Conservation (phyloP, 441 rosid genomes). For the Isatis lusitanica region DNA sequence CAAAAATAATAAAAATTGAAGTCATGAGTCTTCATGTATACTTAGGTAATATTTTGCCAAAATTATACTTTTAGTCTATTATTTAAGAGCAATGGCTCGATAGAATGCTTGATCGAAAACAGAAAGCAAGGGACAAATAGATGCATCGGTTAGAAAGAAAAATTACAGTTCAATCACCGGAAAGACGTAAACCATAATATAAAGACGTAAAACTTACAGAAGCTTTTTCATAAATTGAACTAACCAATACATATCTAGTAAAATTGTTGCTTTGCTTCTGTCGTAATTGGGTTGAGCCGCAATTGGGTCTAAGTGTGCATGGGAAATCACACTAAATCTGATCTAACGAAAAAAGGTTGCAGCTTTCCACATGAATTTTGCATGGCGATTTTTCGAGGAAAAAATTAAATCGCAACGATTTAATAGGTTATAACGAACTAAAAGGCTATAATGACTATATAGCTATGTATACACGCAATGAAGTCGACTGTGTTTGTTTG, state of each 20-base stretch:
- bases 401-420: not conserved
- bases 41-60: not conserved
- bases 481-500: not conserved
- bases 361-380: slow-evolving; percentile 11
- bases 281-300: not conserved
- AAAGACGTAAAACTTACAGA: not conserved
- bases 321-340: slow-evolving; percentile 19
- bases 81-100: too few species aligned
- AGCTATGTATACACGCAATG: not conserved
- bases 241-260: not conserved
- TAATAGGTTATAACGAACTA: slow-evolving; percentile 26
- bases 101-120: too few species aligned
- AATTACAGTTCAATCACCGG: not conserved
- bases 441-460: not conserved
- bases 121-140: too few species aligned
- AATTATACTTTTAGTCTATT: not conserved
- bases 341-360: slow-evolving; percentile 6
- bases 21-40: not conserved
- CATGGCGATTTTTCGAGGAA: not conserved
- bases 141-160: not conserved
- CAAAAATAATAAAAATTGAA: not conserved
- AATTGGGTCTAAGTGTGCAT: slow-evolving; percentile 22
- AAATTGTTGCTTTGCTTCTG: not conserved
- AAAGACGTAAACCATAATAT: not conserved
- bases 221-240: not conserved